Evolutionary conservation across 208 protist species (phyloP).

Genomic region (Angomonas desouzai): DNA sequence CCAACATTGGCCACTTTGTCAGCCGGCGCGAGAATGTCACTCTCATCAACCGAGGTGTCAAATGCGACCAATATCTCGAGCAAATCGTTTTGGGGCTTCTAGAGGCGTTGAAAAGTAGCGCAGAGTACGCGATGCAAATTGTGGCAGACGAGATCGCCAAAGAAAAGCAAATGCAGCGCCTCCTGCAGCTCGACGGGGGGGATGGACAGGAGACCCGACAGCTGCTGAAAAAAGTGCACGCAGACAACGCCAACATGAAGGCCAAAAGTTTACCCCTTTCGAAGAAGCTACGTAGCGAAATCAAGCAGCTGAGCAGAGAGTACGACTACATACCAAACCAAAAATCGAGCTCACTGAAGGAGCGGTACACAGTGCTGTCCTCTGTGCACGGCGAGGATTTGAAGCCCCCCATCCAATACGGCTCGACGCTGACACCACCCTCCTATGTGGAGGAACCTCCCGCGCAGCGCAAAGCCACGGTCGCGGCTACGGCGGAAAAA

Average conservation of each 20-base stretch:
- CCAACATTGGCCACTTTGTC: constrained; percentile 52
- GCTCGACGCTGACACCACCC: constrained; percentile 44
- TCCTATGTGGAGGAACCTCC: constrained; percentile 42
- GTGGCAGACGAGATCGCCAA: constrained; percentile 88
- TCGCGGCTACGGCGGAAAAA: constrained; percentile 13
- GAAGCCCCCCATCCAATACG: constrained; percentile 51
- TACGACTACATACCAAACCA: constrained; percentile 32
- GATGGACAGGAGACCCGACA: constrained; percentile 18
- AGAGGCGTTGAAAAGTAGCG: constrained; percentile 44
- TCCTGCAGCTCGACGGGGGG: constrained; percentile 72
- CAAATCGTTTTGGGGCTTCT: constrained; percentile 55
- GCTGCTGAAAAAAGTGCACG: constrained; percentile 18
- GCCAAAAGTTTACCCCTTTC: constrained; percentile 36
- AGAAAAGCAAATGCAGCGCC: constrained; percentile 87
- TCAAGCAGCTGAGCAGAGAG: constrained; percentile 36
- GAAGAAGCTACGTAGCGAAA: constrained; percentile 36
- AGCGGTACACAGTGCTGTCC: constrained; percentile 65
- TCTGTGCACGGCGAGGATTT: constrained; percentile 63
- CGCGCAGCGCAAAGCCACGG: constrained; percentile 14
- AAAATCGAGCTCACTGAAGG: neutral
- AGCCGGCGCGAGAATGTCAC: constrained; percentile 80
- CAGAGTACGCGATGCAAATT: constrained; percentile 86
- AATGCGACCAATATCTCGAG: constrained; percentile 57
- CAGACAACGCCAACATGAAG: constrained; percentile 15
- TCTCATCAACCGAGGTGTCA: constrained; percentile 65